Evolutionary conservation across 78 protist genomes (phyloP).

Genomic region (Dictyostelium citrinum): DNA sequence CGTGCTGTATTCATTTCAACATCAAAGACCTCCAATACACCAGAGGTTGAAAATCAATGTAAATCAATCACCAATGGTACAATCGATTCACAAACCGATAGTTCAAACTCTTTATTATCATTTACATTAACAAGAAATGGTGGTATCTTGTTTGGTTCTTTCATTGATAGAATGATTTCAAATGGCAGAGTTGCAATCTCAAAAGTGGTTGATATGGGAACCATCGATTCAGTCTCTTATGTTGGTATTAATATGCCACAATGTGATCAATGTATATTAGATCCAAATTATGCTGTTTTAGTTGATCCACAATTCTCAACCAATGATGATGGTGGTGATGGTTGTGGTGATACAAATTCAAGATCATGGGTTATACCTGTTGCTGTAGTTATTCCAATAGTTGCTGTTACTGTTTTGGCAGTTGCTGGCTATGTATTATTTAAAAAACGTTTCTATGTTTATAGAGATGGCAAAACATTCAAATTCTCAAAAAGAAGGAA

Average conservation of each 20-base stretch:
- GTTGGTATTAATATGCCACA: constrained; percentile 18
- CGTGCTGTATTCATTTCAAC: constrained; percentile 5
- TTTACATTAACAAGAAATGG: constrained; percentile 25
- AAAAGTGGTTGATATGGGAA: background rate
- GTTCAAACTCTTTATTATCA: background rate
- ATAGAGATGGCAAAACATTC: background rate
- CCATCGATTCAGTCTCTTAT: background rate
- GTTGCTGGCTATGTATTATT: background rate
- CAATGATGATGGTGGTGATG: background rate
- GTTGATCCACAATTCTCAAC: background rate
- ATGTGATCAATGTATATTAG: background rate
- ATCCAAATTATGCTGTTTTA: background rate
- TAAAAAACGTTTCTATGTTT: background rate
- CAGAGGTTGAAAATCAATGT: background rate
- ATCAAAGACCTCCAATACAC: background rate
- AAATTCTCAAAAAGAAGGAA: background rate
- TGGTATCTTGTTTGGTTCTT: constrained; percentile 9
- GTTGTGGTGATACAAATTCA: background rate
- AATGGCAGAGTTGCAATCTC: constrained; percentile 1
- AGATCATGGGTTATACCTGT: constrained; percentile 7
- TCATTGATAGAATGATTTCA: constrained; percentile 22
- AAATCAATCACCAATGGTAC: background rate
- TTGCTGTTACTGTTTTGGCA: background rate
- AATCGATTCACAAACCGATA: background rate
- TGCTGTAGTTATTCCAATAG: constrained; percentile 3